Evolutionary conservation across 352 stramenopile genomes (phyloP), one percentile per base, ranked within the genome.

Genomic region (Salisapilia sapeloensis): DNA sequence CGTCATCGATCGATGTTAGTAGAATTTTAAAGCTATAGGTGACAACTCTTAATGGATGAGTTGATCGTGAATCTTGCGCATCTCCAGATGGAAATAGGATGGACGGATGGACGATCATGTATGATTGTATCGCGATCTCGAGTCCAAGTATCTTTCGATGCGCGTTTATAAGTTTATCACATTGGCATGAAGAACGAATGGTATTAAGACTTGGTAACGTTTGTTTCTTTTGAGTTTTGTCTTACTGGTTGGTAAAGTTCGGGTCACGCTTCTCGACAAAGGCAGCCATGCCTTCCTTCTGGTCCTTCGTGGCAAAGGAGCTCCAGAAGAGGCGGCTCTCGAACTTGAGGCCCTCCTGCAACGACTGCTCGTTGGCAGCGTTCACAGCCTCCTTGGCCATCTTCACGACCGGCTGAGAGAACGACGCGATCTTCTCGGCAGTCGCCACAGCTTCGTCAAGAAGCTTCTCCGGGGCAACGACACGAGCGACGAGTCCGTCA

Each of bases 261-360:
- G 95, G 51, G 38, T 92, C 85, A 44, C 94, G 71, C 70, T 99
- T 99, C 50, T 95, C 86, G 7, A 97, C 74, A 44, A 99, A 99
- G 9, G 95, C 95, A 12, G 65, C 53, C 93, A 98, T 99, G 35
- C 95, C 94, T 44, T 98, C 83, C 52, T 90, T 87, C 53, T 90
- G 67, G 59, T 89, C 71, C 53, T 84, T 77, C 5, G 90, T 97
- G 12, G 93, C 93, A 65, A 99, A 99, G 32, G 93, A 91, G 42
- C 83, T 87, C 74, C 97, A 96, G 60, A 99, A 99, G 20, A 98
- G 80, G 35, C 94, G 85, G 43, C 93, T 85, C 62, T 99, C 94
- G 44, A 94, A 96, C 44, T 93, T 86, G 39, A 98, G 51, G 20
- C 93, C 94, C 46, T 98, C 91, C 44, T 92, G 65, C 33, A 97